These are phyloP conservation scores for Batkoa obscura DNA, from an alignment of 371 early-diverging fungal species.

Conservation along the genomic window DNA sequence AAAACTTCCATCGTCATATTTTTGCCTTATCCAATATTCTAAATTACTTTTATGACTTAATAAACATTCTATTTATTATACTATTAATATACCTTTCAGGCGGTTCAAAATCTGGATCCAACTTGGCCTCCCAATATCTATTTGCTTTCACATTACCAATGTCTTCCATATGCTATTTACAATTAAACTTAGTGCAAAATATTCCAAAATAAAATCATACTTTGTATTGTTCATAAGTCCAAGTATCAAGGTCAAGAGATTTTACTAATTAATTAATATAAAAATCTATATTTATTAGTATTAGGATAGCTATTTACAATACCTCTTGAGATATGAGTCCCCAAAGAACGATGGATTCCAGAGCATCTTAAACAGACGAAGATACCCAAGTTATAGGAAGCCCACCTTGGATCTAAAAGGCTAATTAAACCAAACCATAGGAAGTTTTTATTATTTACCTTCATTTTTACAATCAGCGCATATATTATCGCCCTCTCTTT, in stretches of 20 bases:
- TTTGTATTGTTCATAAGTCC: slow-evolving; percentile 69
- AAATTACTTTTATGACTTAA: slow-evolving; percentile 24
- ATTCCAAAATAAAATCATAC: slow-evolving; percentile 5
- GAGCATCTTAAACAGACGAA: slow-evolving; percentile 77
- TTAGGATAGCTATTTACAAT: neutral
- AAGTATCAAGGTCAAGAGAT: slow-evolving; percentile 66
- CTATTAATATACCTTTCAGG: neutral
- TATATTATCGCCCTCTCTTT: slow-evolving; percentile 42
- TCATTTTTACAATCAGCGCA: slow-evolving; percentile 51
- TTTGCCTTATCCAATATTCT: slow-evolving; percentile 62
- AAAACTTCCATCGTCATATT: slow-evolving; percentile 27
- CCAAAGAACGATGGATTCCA: slow-evolving; percentile 68
- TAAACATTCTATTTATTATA: neutral
- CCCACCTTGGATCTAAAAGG: slow-evolving; percentile 66
- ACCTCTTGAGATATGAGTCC: slow-evolving; percentile 74
- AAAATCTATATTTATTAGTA: neutral
- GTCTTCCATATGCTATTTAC: slow-evolving; percentile 35
- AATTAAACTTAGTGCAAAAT: neutral
- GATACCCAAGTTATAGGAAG: slow-evolving; percentile 67
- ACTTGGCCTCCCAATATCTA: slow-evolving; percentile 42
- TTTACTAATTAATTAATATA: slow-evolving; percentile 30
- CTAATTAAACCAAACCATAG: neutral
- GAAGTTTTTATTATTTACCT: slow-evolving; percentile 1
- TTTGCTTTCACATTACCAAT: slow-evolving; percentile 76
- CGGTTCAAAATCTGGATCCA: neutral